Evolutionary conservation across 2,329 filamentous ascomycete species (phyloP), one percentile per base, ranked within the genome.

Genomic region (Alternaria solani): DNA sequence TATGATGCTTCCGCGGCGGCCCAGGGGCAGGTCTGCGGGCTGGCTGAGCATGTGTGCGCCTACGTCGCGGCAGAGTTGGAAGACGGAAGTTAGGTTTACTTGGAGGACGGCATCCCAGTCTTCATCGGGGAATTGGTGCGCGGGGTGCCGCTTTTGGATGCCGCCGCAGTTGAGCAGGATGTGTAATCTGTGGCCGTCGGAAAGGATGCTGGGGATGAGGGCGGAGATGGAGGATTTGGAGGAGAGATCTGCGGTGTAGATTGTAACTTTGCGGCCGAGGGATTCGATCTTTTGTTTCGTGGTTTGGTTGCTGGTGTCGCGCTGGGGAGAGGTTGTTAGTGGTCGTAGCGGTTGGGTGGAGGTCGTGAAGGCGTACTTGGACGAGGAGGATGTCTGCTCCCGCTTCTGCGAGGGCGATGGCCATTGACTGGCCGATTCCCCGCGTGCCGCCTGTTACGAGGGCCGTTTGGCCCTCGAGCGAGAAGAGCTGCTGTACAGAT

Each of bases 101-200:
- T 96, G 91, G 42, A 97, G 82, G 30, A 97, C 91, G 71, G 90
- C 87, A 73, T 90, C 86, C 86, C 92, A 96, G 81, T 95, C 91
- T 44, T 82, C 80, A 74, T 91, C 87, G 0, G 92, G 92, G 74
- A 96, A 96, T 60, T 85, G 78, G 69, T 93, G 87, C 43, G 89
- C 88, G 0, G 91, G 87, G 77, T 95, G 91, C 14, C 93, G 85
- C 63, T 88, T 85, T 79, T 96, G 93, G 74, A 96, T 94, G 26
- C 93, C 93, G 18, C 91, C 93, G 80, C 91, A 94, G 81, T 94
- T 96, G 69, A 96, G 81, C 7, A 96, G 86, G 72, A 96, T 91
- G 73, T 91, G 86, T 64, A 96, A 87, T 73, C 87, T 84, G 64
- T 83, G 79, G 49, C 85, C 86, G 71, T 89, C 87, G 42, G 82